Base-by-base conservation (phyloP, 352 stramenopile genomes). In the Halophytophthora polymorphica region DNA sequence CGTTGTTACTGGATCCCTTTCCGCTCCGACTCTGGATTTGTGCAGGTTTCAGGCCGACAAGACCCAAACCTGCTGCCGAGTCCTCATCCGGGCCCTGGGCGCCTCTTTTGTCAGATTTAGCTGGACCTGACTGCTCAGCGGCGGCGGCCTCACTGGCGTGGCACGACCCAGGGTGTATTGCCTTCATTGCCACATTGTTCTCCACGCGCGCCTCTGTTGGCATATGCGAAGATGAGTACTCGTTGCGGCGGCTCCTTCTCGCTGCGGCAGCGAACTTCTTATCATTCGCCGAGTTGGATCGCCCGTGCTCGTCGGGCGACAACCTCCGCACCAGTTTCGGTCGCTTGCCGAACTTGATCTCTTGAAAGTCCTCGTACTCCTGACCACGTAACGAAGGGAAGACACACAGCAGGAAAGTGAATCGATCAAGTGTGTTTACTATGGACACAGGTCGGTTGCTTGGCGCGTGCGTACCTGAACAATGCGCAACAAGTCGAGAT, bases 341-440 rank as follows among this genome's bases (percentile, higher is more conserved):
- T 44, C 84, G 83, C 54, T 93, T 95, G 10, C 83, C 82, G 58
- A 96, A 96, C 62, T 95, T 96, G 53, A 97, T 89, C 58, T 96
- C 78, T 29, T 97, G 84, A 52, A 92, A 97, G 19, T 96, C 86
- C 64, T 97, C 84, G 56, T 92, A 97, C 39, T 97, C 87, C 80
- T 96, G 59, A 3, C 12, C n/a, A 43, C 19, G 33, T 15, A 15
- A 36, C 15, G 19, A 36, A 13, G 3, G 55, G 23, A n/a, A n/a
- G n/a, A n/a, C 38, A 21, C n/a, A 45, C n/a, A 55, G 36, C 29
- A 33, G 43, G 17, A 37, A 25, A 29, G 10, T 2, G n/a, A 28
- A 2, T n/a, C 17, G 28, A 33, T 18, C 25, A 31, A 4, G 8
- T 31, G 8, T 10, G 25, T 8, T 31, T 31, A 4, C 25, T 31